These are phyloP conservation scores for Phyllosticta citrichinensis DNA, from an alignment of 2,329 filamentous ascomycete species.

Conservation along the genomic window DNA sequence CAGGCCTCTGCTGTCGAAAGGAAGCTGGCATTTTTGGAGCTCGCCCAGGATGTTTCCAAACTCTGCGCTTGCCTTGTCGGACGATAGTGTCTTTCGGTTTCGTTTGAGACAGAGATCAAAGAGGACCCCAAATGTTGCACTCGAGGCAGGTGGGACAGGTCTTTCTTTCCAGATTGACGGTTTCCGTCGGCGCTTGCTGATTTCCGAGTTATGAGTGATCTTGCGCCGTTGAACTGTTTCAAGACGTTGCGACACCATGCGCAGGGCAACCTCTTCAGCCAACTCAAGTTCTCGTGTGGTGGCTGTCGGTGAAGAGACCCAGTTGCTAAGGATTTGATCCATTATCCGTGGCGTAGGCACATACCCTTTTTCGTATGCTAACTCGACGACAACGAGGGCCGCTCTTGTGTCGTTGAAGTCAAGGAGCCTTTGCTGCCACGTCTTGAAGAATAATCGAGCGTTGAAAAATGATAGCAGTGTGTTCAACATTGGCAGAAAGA, in stretches of 20 bases:
- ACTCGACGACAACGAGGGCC: slow-evolving; percentile 60
- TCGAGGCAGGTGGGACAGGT: slow-evolving; percentile 19
- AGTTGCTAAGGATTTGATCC: slow-evolving; percentile 73
- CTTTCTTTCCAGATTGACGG: neutral
- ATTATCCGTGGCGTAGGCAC: slow-evolving; percentile 63
- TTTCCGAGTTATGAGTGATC: neutral
- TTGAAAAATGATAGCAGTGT: slow-evolving; percentile 48
- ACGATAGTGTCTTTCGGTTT: slow-evolving; percentile 25
- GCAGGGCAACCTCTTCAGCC: slow-evolving; percentile 27
- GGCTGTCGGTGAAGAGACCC: slow-evolving; percentile 46
- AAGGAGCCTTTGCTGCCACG: slow-evolving; percentile 80
- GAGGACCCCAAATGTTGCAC: slow-evolving; percentile 22
- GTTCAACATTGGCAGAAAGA: slow-evolving; percentile 41
- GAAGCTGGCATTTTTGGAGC: slow-evolving; percentile 17
- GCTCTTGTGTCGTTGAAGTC: slow-evolving; percentile 51
- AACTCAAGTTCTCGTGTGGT: slow-evolving; percentile 16
- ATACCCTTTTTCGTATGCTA: slow-evolving; percentile 63
- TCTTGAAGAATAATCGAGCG: slow-evolving; percentile 69
- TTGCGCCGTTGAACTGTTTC: neutral
- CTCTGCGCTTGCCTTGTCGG: slow-evolving; percentile 14
- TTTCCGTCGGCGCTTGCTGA: no score
- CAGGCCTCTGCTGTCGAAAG: slow-evolving; percentile 21
- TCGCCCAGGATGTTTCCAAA: neutral
- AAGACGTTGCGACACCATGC: slow-evolving; percentile 20
- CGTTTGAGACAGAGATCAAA: slow-evolving; percentile 22